These are phyloP conservation scores for Stachybotrys chlorohalonatus DNA, from an alignment of 2,329 filamentous ascomycete species.

Conservation along the genomic window DNA sequence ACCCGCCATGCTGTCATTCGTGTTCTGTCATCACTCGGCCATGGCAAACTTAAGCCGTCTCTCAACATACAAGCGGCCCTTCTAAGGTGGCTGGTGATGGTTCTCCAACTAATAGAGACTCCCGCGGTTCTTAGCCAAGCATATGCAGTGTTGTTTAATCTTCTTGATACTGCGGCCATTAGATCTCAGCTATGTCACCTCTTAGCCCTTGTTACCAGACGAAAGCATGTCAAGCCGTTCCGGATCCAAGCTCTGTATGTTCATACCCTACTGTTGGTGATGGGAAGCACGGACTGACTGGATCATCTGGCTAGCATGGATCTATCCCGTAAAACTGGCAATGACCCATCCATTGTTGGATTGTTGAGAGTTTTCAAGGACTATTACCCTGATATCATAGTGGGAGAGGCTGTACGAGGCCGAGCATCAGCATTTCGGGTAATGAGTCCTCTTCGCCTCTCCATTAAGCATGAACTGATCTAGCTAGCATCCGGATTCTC, in stretches of 20 bases:
- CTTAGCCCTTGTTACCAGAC: conserved; percentile 67
- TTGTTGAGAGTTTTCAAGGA: conserved; percentile 79
- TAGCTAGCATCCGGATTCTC: conserved; percentile 58
- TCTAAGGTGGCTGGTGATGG: conserved; percentile 69
- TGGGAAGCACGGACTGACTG: background rate
- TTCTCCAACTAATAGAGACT: conserved; percentile 62
- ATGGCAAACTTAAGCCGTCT: conserved; percentile 67
- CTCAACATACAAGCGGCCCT: conserved; percentile 61
- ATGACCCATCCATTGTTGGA: conserved; percentile 65
- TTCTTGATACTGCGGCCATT: conserved; percentile 67
- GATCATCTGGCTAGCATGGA: conserved; percentile 32
- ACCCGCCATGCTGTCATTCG: conserved; percentile 50
- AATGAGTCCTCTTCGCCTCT: background rate
- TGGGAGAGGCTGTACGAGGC: conserved; percentile 56
- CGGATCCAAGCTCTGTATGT: conserved; percentile 67
- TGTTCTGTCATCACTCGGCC: conserved; percentile 65
- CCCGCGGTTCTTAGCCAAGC: conserved; percentile 54
- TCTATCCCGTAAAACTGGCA: conserved; percentile 51
- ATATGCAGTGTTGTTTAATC: conserved; percentile 70
- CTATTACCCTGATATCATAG: conserved; percentile 82
- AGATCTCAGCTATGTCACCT: conserved; percentile 63
- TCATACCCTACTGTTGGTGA: background rate
- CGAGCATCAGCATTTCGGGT: conserved; percentile 55
- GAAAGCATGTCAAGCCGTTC: conserved; percentile 76
- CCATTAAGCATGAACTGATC: conserved; percentile 7